Percentiles rank a stretch among this genome's conserved stretches.
Evolutionary conservation across 2,329 filamentous ascomycete species (phyloP).

Genomic region (Mollisia scopiformis): DNA sequence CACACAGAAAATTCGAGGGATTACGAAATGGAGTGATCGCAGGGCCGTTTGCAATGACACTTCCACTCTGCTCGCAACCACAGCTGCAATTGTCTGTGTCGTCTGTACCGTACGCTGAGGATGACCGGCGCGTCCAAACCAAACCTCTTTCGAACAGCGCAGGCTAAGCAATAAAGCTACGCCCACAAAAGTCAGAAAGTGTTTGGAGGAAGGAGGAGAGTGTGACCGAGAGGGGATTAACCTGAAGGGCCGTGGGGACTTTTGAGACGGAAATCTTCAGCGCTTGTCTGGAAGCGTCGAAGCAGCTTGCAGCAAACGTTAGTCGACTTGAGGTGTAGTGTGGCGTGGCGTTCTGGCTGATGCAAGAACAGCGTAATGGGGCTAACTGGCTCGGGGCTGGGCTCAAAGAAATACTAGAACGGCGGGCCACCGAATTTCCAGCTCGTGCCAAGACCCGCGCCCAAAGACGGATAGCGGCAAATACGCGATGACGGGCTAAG

Average conservation of each 20-base stretch:
- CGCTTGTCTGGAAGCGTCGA: constrained; percentile 21
- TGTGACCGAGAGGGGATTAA: constrained; percentile 29
- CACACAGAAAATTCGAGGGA: neutral
- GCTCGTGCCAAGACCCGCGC: neutral
- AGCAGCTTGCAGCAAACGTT: neutral
- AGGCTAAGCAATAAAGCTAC: neutral
- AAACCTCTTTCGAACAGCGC: neutral
- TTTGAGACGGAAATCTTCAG: constrained; percentile 13
- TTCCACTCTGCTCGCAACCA: constrained; percentile 1
- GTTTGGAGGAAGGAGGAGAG: constrained; percentile 14
- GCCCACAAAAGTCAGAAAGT: constrained; percentile 14
- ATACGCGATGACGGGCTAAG: no score
- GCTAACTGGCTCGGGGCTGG: neutral
- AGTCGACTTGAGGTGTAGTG: neutral
- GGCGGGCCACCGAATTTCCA: no score
- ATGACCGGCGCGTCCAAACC: neutral
- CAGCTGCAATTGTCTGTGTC: neutral
- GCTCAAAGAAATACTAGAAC: no score
- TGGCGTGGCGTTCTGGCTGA: constrained; percentile 23
- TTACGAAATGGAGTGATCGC: constrained; percentile 1
- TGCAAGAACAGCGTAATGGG: constrained; percentile 26
- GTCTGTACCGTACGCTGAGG: neutral
- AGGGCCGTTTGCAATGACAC: neutral
- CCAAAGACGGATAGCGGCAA: constrained; percentile 19
- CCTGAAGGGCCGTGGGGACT: constrained; percentile 19